These are phyloP conservation scores for Parathielavia appendiculata DNA, from an alignment of 495 filamentous ascomycete species.

Conservation along the genomic window DNA sequence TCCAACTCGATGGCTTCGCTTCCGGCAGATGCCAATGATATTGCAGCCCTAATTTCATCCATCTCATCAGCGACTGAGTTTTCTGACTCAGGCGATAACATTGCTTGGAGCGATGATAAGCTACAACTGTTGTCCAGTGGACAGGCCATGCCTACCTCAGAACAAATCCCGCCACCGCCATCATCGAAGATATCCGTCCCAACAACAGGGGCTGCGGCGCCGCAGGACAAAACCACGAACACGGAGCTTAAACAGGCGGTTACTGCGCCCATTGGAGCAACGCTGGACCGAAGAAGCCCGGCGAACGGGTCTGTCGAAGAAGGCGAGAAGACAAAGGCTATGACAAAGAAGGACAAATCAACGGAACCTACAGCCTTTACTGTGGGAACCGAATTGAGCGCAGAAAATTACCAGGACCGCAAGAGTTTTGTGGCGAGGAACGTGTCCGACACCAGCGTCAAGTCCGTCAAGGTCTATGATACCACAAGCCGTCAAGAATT, in stretches of 20 bases:
- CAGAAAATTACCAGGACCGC: not conserved
- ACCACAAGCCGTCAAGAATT: not conserved
- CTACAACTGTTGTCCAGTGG: not conserved
- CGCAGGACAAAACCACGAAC: not conserved
- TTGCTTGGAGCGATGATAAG: not conserved
- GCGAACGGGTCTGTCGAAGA: not conserved
- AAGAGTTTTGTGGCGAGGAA: not conserved
- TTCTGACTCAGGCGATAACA: not conserved
- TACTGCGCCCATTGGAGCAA: not conserved
- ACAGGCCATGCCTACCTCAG: not conserved
- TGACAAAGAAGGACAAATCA: not conserved
- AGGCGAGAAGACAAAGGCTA: not conserved
- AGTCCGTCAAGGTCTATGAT: not conserved
- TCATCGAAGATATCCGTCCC: not conserved
- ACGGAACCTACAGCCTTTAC: not conserved
- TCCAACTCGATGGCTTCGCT: constrained; percentile 12
- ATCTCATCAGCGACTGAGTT: constrained; percentile 11
- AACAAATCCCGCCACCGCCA: not conserved
- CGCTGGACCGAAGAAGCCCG: not conserved
- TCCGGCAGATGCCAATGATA: constrained; percentile 24
- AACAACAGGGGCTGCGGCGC: not conserved
- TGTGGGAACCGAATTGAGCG: not conserved
- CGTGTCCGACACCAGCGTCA: too few species aligned
- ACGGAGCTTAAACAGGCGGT: not conserved
- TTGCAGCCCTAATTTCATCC: constrained; percentile 25